Evolutionary conservation across 2,329 filamentous ascomycete genomes (phyloP).

Genomic region (Pseudopyrenochaeta lycopersici): DNA sequence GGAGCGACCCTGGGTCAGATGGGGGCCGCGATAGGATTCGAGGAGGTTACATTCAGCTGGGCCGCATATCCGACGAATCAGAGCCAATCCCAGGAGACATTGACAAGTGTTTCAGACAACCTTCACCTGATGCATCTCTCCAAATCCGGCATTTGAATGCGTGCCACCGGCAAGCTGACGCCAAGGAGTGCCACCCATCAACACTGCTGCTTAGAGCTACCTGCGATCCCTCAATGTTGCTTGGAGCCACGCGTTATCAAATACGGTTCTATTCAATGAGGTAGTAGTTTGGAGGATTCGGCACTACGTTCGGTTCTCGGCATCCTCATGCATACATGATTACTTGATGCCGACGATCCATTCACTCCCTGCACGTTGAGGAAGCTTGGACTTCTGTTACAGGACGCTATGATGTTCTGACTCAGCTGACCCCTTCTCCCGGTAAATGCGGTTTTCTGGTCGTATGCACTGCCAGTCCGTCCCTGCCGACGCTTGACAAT

Average conservation of each 20-base stretch:
- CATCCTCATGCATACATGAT: neutral
- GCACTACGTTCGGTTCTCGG: neutral
- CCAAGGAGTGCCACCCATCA: neutral
- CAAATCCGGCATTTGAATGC: neutral
- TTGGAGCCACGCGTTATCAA: neutral
- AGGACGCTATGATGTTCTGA: neutral
- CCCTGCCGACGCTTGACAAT: neutral
- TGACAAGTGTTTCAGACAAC: conserved; percentile 2
- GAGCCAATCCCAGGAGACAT: neutral
- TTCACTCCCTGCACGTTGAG: neutral
- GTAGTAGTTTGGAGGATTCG: neutral
- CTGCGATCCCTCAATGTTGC: neutral
- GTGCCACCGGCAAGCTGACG: neutral
- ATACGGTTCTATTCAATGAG: neutral
- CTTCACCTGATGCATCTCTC: neutral
- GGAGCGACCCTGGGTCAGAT: neutral
- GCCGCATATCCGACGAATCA: conserved; percentile 5
- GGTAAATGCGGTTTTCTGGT: neutral
- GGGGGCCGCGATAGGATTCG: neutral
- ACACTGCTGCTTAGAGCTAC: neutral
- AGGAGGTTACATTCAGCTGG: conserved; percentile 10
- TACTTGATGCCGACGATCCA: neutral
- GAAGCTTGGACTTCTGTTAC: neutral
- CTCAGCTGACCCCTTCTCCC: conserved; percentile 1
- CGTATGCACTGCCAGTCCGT: neutral